Percentiles rank a stretch among this genome's conserved stretches.
Evolutionary conservation across 2,329 filamentous ascomycete species (phyloP).

Genomic region (Tolypocladium ovalisporum): DNA sequence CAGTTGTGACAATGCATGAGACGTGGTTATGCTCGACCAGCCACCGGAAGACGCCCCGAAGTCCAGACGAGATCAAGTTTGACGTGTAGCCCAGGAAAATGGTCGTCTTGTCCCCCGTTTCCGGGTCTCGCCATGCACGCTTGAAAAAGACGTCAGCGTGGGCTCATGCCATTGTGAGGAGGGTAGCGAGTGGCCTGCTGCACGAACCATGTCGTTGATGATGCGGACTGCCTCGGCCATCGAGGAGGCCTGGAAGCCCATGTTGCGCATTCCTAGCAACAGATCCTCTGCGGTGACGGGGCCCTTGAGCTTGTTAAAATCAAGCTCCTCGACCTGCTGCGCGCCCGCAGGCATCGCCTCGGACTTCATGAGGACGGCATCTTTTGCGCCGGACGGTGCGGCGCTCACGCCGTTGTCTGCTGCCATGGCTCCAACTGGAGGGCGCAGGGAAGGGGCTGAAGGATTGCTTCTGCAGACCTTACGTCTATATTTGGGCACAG

Average conservation of each 20-base stretch:
- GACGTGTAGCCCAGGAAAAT: conserved; percentile 97
- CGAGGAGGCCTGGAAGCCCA: conserved; percentile 64
- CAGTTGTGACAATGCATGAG: conserved; percentile 87
- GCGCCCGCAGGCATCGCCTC: conserved; percentile 68
- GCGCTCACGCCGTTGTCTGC: conserved; percentile 22
- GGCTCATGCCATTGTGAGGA: neutral
- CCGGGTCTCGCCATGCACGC: conserved; percentile 72
- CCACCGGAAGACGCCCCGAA: conserved; percentile 84
- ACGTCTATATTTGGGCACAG: neutral
- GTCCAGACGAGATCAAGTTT: conserved; percentile 91
- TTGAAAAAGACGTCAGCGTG: conserved; percentile 11
- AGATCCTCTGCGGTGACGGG: conserved; percentile 81
- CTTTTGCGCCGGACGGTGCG: conserved; percentile 54
- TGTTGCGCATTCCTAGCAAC: conserved; percentile 68
- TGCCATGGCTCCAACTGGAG: conserved; percentile 15
- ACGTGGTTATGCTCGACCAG: conserved; percentile 89
- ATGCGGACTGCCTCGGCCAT: conserved; percentile 82
- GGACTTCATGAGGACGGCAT: conserved; percentile 78
- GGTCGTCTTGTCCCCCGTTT: conserved; percentile 70
- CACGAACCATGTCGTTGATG: conserved; percentile 83
- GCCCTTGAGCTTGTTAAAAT: conserved; percentile 74
- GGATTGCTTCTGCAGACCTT: neutral
- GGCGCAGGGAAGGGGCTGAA: neutral
- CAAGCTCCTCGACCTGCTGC: conserved; percentile 78
- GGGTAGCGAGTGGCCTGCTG: neutral